Evolutionary conservation across 2,329 filamentous ascomycete species (phyloP), one percentile per base, ranked within the genome.

Genomic region (Pyrenophora graminea): DNA sequence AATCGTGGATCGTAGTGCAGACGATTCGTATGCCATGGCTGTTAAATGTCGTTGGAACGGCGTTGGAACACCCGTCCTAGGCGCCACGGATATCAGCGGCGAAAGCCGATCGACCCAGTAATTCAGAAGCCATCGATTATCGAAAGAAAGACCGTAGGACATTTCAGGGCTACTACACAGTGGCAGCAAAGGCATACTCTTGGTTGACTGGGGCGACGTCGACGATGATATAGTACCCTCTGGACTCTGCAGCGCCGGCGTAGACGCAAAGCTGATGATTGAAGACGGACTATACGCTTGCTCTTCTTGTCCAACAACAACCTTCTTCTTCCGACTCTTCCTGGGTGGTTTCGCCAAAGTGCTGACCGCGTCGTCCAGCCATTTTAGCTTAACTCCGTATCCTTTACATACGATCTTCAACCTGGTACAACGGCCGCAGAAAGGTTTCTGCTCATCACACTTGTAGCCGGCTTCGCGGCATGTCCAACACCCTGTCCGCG

Each of bases 391-490:
- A 31, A 67, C 44, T 4, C 63, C 65, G 34, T 70, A 70, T 3
- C 67, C 67, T 54, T 64, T 67, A 45, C 67, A 70, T 8, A 45
- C 56, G 30, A 68, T 68, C 10, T 62, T 64, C n/a, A 70, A 39
- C 18, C 67, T 54, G 4, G 51, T 59, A 19, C 67, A 70, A 31
- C 67, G 49, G 13, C 61, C 57, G 27, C 67, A 70, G 33, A 53
- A 59, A 3, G 67, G 67, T 23, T 66, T 69, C 27, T 64, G 53
- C 40, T 70, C 67, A 39, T 70, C 66, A 55, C 67, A 70, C 43
- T 70, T 70, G 46, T 70, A 70, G 1, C 67, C 67, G 10, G 66
- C 64, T 49, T 67, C 65, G 13, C 66, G 52, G 54, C 67, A 70
- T 3, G 67, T 70, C 66, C 66, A 68, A 51, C 67, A 70, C 31